These are phyloP conservation scores for Agarophyton chilense DNA, from an alignment of 23 red algal genomes.

Conservation along the genomic window DNA sequence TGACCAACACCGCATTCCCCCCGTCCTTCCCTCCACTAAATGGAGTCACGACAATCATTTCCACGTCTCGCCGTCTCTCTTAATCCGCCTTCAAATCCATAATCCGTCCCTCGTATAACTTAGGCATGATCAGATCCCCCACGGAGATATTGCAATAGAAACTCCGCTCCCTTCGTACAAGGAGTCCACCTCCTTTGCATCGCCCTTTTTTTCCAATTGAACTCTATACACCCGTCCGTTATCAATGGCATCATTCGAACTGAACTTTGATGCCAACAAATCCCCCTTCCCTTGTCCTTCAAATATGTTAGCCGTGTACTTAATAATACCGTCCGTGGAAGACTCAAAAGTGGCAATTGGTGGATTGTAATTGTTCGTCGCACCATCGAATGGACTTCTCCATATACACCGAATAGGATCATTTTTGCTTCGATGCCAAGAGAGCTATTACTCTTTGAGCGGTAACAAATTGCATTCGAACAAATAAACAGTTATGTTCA, in stretches of 20 bases:
- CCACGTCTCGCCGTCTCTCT: not conserved
- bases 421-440: no score
- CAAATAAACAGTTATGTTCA: no score
- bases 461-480: no score
- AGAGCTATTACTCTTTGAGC: no score
- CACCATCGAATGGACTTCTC: conserved; percentile 33
- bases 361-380: conserved; percentile 13
- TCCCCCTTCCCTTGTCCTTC: conserved; percentile 59
- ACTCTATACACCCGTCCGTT: no score
- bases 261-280: conserved; percentile 35
- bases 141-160: conserved; percentile 44
- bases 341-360: conserved; percentile 53
- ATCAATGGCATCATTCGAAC: no score
- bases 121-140: conserved; percentile 64
- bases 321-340: conserved; percentile 68
- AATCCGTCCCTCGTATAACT: conserved; percentile 46
- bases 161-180: conserved; percentile 54
- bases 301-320: conserved; percentile 62
- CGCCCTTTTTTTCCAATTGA: conserved; percentile 12
- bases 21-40: conserved; percentile 45
- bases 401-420: conserved; percentile 60
- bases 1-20: conserved; percentile 44
- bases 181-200: conserved; percentile 32
- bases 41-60: conserved; percentile 52
- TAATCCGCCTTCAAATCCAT: conserved; percentile 39